Conservation (phyloP, 2,329 filamentous ascomycete species). For the Aspergillus pseudonomiae region DNA sequence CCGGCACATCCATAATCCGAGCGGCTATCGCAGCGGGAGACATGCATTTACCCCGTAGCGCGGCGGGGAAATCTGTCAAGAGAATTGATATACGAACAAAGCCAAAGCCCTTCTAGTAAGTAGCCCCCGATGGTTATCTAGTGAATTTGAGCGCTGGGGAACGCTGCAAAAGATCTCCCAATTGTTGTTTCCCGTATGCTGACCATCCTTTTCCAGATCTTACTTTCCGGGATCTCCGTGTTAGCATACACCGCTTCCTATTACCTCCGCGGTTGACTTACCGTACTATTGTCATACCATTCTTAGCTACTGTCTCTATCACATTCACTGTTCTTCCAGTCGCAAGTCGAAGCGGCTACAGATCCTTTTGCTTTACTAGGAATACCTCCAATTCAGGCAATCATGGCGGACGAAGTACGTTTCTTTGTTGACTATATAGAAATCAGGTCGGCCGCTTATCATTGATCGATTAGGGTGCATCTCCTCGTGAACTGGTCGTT, state of each 20-base stretch:
- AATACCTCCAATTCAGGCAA: conserved; percentile 14
- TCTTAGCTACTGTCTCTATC: neutral
- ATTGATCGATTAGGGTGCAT: conserved; percentile 68
- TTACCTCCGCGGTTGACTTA: conserved; percentile 1
- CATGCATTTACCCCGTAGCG: conserved; percentile 8
- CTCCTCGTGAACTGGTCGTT: conserved; percentile 80
- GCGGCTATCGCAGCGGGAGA: conserved; percentile 16
- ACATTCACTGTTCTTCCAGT: neutral
- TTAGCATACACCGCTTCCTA: conserved; percentile 25
- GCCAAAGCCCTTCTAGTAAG: neutral
- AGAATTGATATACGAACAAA: conserved; percentile 5
- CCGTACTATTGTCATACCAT: conserved; percentile 1
- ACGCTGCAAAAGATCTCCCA: neutral
- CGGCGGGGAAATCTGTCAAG: conserved; percentile 20
- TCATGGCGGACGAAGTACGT: conserved; percentile 50
- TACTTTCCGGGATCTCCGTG: conserved; percentile 16
- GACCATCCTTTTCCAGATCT: neutral
- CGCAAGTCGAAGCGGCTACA: neutral
- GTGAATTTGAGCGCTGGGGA: neutral
- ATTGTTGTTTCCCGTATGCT: conserved; percentile 8
- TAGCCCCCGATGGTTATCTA: neutral
- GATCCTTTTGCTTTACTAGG: neutral
- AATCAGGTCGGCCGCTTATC: conserved; percentile 8
- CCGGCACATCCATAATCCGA: conserved; percentile 27
- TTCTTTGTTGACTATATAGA: neutral